These are phyloP conservation scores for Coniochaeta ligniaria DNA, from an alignment of 2,329 filamentous ascomycete species.

Conservation along the genomic window DNA sequence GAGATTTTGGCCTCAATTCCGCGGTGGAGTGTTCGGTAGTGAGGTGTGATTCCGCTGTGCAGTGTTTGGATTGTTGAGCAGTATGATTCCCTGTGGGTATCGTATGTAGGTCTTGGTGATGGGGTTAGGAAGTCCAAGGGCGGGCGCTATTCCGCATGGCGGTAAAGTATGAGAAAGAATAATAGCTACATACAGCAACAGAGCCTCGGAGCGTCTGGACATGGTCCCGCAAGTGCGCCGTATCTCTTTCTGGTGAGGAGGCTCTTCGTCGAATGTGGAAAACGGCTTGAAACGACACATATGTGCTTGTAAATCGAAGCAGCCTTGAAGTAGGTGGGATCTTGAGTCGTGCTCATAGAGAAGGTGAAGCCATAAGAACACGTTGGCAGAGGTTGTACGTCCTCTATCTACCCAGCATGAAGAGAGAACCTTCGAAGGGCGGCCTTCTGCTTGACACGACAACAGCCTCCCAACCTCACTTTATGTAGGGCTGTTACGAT, in stretches of 20 bases:
- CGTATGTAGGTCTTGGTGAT: not conserved
- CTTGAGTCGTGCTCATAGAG: not conserved
- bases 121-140: not conserved
- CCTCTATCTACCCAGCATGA: not conserved
- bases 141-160: not conserved
- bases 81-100: too few relatives aligned
- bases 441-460: not conserved
- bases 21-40: not conserved
- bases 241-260: not conserved
- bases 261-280: not conserved
- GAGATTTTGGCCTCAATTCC: not conserved
- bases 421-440: not conserved
- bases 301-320: not conserved
- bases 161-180: not conserved
- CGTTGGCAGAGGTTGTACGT: not conserved
- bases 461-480: not conserved
- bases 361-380: not conserved
- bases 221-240: not conserved
- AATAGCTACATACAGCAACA: not conserved
- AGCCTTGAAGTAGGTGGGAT: not conserved
- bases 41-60: not conserved
- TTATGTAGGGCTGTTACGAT: not conserved
- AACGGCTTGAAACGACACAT: not conserved
- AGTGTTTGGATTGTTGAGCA: too few relatives aligned
- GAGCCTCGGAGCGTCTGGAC: not conserved